These are phyloP conservation scores for Candida palmyrensis DNA, from an alignment of 805 yeast genomes.

Conservation along the genomic window DNA sequence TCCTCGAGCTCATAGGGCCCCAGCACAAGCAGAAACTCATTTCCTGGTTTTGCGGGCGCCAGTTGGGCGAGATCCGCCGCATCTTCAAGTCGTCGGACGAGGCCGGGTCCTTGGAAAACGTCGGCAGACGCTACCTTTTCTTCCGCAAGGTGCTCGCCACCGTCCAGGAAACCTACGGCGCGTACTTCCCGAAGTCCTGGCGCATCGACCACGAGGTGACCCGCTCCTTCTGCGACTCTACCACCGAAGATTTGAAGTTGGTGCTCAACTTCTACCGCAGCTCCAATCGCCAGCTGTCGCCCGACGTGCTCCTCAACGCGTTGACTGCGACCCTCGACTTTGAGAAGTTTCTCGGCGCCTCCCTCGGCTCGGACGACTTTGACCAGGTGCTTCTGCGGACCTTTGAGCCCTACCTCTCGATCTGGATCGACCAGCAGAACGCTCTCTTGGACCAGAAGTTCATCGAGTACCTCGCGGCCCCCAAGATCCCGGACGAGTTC, in stretches of 20 bases:
- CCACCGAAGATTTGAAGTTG: conserved; percentile 59
- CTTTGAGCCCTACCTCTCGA: conserved; percentile 78
- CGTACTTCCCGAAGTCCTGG: conserved; percentile 71
- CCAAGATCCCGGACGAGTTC: conserved; percentile 45
- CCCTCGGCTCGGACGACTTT: conserved; percentile 46
- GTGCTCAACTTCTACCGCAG: conserved; percentile 41
- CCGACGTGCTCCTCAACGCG: conserved; percentile 62
- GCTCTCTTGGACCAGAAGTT: conserved; percentile 55
- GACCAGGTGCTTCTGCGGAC: conserved; percentile 50
- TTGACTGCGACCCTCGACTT: conserved; percentile 78
- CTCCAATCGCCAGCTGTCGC: conserved; percentile 12
- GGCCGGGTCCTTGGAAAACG: conserved; percentile 90
- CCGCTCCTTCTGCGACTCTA: conserved; percentile 57
- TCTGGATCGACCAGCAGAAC: conserved; percentile 89
- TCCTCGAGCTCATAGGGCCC: conserved; percentile 61
- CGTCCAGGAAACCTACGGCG: conserved; percentile 47
- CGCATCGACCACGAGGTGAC: conserved; percentile 59
- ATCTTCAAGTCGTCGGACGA: conserved; percentile 82
- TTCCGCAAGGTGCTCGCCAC: conserved; percentile 65
- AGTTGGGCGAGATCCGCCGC: conserved; percentile 65
- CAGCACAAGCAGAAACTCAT: conserved; percentile 54
- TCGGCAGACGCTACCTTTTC: conserved; percentile 75
- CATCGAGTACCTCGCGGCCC: conserved; percentile 55
- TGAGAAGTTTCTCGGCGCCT: conserved; percentile 66
- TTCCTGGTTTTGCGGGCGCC: conserved; percentile 67